Evolutionary conservation across 768 basidiomycete genomes (phyloP), one percentile per base, ranked within the genome.

Genomic region (Russula earlei): DNA sequence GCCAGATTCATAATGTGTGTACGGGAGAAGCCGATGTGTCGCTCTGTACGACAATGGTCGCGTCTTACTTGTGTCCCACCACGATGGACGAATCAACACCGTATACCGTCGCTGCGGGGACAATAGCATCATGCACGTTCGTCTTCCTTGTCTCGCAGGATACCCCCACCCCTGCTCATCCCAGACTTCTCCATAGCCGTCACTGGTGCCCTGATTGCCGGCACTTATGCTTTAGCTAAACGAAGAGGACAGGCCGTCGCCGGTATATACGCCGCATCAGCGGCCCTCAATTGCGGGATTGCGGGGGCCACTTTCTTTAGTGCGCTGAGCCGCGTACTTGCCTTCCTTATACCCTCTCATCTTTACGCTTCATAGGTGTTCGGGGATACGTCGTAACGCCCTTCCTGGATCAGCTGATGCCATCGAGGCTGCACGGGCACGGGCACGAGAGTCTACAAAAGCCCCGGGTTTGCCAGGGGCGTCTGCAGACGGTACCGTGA

Each of bases 311-410:
- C 82, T 0, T 93, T 93, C 71, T 92, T 93, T 69, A 77, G 91
- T 91, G 56, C 52, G 84, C 72, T 29, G 10, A 5, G 56, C 46
- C 15, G 34, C 14, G 34, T 14, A 36, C 24, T 4, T 33, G 42
- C 40, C 37, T 48, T 8, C 31, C 36, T 37, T 11, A 1, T 10
- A 5, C 29, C 29, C 10, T 4, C 37, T 41, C 40, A 20, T 17
- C 42, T 49, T 53, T 15, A 22, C 52, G 25, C 61, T 17, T 44
- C 49, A 15, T 60, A 92, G 91, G 80, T 55, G 67, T 86, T 50
- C 80, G 89, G 57, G 91, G 92, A 74, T 88, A 82, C 65, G 64
- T 79, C n/a, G 70, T 91, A 48, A 79, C 79, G 43, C 91, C 91
- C 0, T 55, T 78, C 1, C 69, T 91, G 41, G 70, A 76, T 9